These are phyloP conservation scores for Lasiosphaeris hirsuta DNA, from an alignment of 495 filamentous ascomycete genomes.

Conservation along the genomic window DNA sequence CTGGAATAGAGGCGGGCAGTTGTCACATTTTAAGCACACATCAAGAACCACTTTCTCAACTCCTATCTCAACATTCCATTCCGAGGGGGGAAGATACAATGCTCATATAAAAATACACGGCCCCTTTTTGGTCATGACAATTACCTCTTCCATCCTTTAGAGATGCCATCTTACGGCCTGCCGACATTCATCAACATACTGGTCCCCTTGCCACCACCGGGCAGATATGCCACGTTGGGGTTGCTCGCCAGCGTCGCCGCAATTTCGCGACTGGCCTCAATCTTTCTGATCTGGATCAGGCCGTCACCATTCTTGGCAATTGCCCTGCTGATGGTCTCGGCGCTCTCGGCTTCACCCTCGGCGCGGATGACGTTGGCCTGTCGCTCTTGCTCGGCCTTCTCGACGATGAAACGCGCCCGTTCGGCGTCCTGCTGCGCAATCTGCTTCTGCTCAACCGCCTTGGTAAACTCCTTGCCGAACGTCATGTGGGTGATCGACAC, in stretches of 20 bases:
- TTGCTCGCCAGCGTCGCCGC: constrained; percentile 84
- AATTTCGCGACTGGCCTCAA: constrained; percentile 96
- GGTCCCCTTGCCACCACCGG: constrained; percentile 67
- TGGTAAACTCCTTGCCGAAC: constrained; percentile 98
- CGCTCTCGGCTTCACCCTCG: constrained; percentile 94
- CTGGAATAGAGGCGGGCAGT: no score
- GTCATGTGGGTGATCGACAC: constrained; percentile 99
- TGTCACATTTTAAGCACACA: neutral
- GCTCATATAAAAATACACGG: constrained; percentile 31
- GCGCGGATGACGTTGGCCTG: constrained; percentile 98
- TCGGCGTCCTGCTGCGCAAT: constrained; percentile 99
- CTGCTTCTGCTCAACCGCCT: constrained; percentile 99
- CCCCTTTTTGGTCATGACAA: constrained; percentile 2
- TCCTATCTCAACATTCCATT: constrained; percentile 5
- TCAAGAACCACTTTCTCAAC: neutral
- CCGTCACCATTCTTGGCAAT: constrained; percentile 92
- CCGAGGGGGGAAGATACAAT: constrained; percentile 29
- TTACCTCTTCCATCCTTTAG: neutral
- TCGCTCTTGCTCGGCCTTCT: constrained; percentile 97
- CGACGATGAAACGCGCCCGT: constrained; percentile 94
- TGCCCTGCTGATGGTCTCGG: constrained; percentile 88
- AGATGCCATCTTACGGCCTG: constrained; percentile 26
- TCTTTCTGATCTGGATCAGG: constrained; percentile 89
- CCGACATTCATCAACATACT: constrained; percentile 55
- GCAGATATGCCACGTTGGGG: constrained; percentile 94